These are phyloP conservation scores for Saccharum hybrid DNA, from an alignment of 202 grass and related monocot genomes.

Conservation along the genomic window DNA sequence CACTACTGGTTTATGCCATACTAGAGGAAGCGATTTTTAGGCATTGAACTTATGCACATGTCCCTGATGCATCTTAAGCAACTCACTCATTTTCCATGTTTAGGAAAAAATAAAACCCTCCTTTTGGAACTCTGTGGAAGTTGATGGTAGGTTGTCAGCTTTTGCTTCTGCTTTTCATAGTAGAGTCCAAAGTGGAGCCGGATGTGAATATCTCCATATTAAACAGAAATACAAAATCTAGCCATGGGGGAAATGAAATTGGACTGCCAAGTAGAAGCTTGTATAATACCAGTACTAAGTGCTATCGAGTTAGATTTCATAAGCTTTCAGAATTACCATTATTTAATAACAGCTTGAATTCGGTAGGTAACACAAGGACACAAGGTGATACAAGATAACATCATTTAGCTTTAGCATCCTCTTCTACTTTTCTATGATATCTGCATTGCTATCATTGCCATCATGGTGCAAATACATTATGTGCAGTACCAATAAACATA, in stretches of 20 bases:
- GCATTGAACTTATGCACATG: not conserved
- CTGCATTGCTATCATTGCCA: not conserved
- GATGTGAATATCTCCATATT: not conserved
- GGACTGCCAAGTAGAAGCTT: not conserved
- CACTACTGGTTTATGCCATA: not conserved
- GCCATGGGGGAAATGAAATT: not conserved
- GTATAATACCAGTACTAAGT: not conserved
- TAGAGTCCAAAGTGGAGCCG: not conserved
- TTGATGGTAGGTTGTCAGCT: not conserved
- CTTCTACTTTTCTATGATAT: not conserved
- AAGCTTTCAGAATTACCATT: not conserved
- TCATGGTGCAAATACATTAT: not conserved
- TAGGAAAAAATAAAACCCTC: not conserved
- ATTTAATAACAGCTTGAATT: not conserved
- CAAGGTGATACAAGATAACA: not conserved
- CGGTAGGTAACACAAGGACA: not conserved
- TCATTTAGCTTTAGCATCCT: not conserved
- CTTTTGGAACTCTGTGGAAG: conserved; percentile 9
- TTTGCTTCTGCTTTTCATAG: not conserved
- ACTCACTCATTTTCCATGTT: not conserved
- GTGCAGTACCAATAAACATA: not conserved
- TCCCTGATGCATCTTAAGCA: not conserved
- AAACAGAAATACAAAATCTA: not conserved
- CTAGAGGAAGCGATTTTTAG: conserved; percentile 25
- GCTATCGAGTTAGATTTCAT: not conserved